A percentile compares a stretch with the other conserved stretches of the same genome.
These are phyloP conservation scores for Drechslerella coelobrocha DNA, from an alignment of 2,329 filamentous ascomycete species.

Conservation along the genomic window DNA sequence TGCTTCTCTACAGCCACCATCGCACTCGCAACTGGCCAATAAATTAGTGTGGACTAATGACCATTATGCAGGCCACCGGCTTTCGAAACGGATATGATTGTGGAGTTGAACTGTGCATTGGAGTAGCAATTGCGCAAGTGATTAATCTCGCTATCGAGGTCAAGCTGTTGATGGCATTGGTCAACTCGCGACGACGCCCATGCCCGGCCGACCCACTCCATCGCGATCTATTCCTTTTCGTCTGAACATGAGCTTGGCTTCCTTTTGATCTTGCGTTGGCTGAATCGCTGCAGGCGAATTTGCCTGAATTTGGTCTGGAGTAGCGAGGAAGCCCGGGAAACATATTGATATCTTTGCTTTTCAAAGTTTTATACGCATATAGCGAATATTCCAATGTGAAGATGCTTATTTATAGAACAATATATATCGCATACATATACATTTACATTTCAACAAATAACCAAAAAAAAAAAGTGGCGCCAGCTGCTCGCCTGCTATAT, in stretches of 20 bases:
- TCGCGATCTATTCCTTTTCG: background rate
- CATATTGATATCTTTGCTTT: too few species aligned
- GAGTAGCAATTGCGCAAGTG: background rate
- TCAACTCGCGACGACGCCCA: background rate
- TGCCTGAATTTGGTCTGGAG: too few species aligned
- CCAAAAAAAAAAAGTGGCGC: too few species aligned
- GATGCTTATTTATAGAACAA: too few species aligned
- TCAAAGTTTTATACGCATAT: too few species aligned
- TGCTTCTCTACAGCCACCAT: conserved; percentile 8
- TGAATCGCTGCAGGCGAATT: background rate
- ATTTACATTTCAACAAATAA: too few species aligned
- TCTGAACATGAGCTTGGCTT: background rate
- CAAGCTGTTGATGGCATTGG: background rate
- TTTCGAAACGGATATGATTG: background rate
- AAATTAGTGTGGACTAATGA: conserved; percentile 17
- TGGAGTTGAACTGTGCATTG: background rate
- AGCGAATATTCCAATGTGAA: too few species aligned
- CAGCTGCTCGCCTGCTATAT: too few species aligned
- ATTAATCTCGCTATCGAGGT: background rate
- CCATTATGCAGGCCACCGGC: conserved; percentile 19
- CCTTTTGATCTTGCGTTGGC: background rate
- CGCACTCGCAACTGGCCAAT: background rate
- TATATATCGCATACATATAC: too few species aligned
- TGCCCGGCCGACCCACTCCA: background rate
- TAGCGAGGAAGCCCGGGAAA: too few species aligned